These are phyloP conservation scores for Leccinum insigne DNA, from an alignment of 1,284 basidiomycete genomes.

Conservation along the genomic window DNA sequence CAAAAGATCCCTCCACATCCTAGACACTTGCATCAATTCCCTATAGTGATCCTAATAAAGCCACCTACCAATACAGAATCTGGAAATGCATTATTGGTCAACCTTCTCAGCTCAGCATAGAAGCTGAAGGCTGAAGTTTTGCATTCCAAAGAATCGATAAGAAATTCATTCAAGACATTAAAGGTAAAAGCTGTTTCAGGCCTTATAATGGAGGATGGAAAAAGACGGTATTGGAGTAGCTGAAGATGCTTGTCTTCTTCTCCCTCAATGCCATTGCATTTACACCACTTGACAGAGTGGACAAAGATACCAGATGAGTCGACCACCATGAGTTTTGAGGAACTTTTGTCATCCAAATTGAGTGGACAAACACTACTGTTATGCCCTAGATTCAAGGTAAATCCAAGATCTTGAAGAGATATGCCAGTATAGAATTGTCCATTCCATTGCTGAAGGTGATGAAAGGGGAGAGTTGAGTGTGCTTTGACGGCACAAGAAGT, in stretches of 20 bases:
- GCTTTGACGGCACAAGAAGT: background rate
- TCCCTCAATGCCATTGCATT: slow-evolving; percentile 1
- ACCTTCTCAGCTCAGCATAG: slow-evolving; percentile 20
- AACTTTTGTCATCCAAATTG: background rate
- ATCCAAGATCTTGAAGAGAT: background rate
- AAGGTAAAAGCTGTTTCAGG: slow-evolving; percentile 35
- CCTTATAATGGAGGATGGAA: slow-evolving; percentile 22
- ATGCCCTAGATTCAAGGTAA: slow-evolving; percentile 7
- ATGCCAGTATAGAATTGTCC: slow-evolving; percentile 6
- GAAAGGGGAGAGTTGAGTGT: slow-evolving; percentile 5
- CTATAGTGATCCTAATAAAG: background rate
- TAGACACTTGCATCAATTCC: background rate
- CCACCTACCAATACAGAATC: slow-evolving; percentile 21
- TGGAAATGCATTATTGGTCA: slow-evolving; percentile 27
- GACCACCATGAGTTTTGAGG: slow-evolving; percentile 2
- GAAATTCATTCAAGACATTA: slow-evolving; percentile 27
- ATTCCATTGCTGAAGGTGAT: slow-evolving; percentile 10
- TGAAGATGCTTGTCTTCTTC: slow-evolving; percentile 10
- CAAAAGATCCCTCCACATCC: slow-evolving; percentile 11
- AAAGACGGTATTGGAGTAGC: slow-evolving; percentile 18
- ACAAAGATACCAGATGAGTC: slow-evolving; percentile 11
- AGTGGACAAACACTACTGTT: slow-evolving; percentile 4
- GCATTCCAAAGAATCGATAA: slow-evolving; percentile 25
- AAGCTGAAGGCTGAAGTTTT: slow-evolving; percentile 34
- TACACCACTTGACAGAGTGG: slow-evolving; percentile 11